A percentile compares a stretch with the other conserved stretches of the same genome.
Conservation (phyloP, 2,329 filamentous ascomycete species). For the Acrocalymma vagum region DNA sequence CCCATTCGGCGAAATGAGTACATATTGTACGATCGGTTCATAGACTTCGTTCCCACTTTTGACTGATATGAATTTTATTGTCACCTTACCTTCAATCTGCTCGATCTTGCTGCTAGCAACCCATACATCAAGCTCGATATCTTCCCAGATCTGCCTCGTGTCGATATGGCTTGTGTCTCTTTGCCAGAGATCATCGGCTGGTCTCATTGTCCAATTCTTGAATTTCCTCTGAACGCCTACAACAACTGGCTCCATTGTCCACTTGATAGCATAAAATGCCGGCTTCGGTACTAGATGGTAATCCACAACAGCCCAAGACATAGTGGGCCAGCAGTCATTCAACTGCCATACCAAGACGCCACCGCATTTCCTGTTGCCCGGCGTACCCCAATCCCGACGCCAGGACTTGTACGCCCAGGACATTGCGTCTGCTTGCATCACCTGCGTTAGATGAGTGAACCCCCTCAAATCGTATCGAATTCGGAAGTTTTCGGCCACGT, state of each 20-base stretch:
- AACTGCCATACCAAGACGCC: slow-evolving; percentile 36
- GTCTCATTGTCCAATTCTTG: slow-evolving; percentile 32
- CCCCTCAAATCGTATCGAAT: slow-evolving; percentile 21
- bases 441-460: slow-evolving; percentile 31
- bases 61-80: slow-evolving; percentile 22
- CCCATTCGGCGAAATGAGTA: slow-evolving; percentile 21
- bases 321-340: slow-evolving; percentile 36
- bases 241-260: slow-evolving; percentile 22
- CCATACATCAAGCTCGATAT: slow-evolving; percentile 29
- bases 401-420: slow-evolving; percentile 29
- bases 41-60: slow-evolving; percentile 17
- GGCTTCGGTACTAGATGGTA: slow-evolving; percentile 30
- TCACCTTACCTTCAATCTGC: slow-evolving; percentile 11
- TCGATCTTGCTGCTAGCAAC: slow-evolving; percentile 17
- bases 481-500: slow-evolving; percentile 32
- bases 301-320: slow-evolving; percentile 33
- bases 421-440: slow-evolving; percentile 34
- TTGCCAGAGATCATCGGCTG: slow-evolving; percentile 33
- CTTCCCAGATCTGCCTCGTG: slow-evolving; percentile 24
- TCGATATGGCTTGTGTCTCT: slow-evolving; percentile 38
- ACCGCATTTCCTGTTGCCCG: slow-evolving; percentile 22
- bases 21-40: slow-evolving; percentile 2
- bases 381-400: slow-evolving; percentile 26
- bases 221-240: slow-evolving; percentile 27
- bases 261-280: slow-evolving; percentile 30